Percentiles rank a stretch among this genome's conserved stretches.
These are phyloP conservation scores for Aspergillus intermedius DNA, from an alignment of 2,329 filamentous ascomycete species.

Conservation along the genomic window DNA sequence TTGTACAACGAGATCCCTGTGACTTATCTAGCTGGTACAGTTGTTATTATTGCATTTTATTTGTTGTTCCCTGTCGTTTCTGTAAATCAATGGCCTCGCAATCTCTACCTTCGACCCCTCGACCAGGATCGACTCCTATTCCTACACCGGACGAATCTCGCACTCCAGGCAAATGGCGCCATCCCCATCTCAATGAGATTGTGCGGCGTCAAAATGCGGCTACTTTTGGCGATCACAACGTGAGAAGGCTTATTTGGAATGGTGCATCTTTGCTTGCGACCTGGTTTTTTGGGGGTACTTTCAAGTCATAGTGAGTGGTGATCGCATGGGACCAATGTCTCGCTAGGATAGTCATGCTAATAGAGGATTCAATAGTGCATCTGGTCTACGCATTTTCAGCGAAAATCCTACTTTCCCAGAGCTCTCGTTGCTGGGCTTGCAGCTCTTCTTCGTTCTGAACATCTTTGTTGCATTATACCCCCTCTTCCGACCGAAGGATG, in stretches of 20 bases:
- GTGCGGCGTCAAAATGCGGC: constrained; percentile 69
- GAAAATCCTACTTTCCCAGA: constrained; percentile 38
- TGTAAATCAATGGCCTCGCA: constrained; percentile 27
- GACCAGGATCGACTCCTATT: constrained; percentile 20
- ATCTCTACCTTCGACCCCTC: constrained; percentile 38
- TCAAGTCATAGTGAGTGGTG: constrained; percentile 32
- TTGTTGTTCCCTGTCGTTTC: neutral
- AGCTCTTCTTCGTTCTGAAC: constrained; percentile 62
- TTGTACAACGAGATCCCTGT: neutral
- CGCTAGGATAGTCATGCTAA: constrained; percentile 6
- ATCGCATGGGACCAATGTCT: neutral
- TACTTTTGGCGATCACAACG: constrained; percentile 71
- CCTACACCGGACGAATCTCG: constrained; percentile 27
- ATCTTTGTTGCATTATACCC: constrained; percentile 65
- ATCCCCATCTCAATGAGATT: constrained; percentile 84
- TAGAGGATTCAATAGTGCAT: constrained; percentile 21
- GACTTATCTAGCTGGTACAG: neutral
- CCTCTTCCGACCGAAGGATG: constrained; percentile 64
- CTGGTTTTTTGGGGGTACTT: constrained; percentile 38
- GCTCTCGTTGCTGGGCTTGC: constrained; percentile 48
- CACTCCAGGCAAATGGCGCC: constrained; percentile 74
- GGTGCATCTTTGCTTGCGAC: constrained; percentile 47
- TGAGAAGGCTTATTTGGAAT: constrained; percentile 65
- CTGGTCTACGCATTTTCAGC: constrained; percentile 29
- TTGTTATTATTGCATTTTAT: constrained; percentile 2